Base-by-base conservation (phyloP, 306 rosid genomes). In the Citrullus colocynthis region DNA sequence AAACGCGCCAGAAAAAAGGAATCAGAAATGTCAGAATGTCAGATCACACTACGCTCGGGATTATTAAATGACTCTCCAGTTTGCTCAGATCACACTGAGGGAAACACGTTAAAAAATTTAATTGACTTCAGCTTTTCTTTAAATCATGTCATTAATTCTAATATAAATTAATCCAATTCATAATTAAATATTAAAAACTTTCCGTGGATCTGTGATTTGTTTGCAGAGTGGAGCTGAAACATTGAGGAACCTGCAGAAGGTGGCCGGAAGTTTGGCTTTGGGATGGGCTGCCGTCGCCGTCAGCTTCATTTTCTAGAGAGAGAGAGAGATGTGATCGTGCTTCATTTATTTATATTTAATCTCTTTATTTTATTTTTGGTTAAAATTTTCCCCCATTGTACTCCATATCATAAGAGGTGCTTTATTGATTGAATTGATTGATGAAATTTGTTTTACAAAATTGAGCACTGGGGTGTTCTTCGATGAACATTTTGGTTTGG, bases 221-320 rank as follows among this genome's bases (percentile, higher is more conserved):
- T 12, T 88, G 85, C 97, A 95, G 98, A 92, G 88, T 77, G 96
- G 93, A 80, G 96, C 97, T 1, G 91, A 81, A 36, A 51, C 72
- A 30, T 73, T 88, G 20, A 56, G 78, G 73, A 39, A 81, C 80
- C 54, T 90, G 85, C 87, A 86, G 81, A 88, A 83, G 88, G 74
- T 89, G 79, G 59, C 83, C 5, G 93, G 89, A 71, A 79, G 88
- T 83, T 60, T 92, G 71, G 92, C 87, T 11, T 78, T 95, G 87
- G 91, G 93, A 85, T 89, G 86, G 84, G 42, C 77, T 36, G 77
- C 44, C 77, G 59, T 39, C 77, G 57, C 84, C 54, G 51, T 92
- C 65, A 89, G 89, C 45, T 81, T 92, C 82, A 64, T 88, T 42
- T 77, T 84, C 86, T 94, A 90, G 76, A 48, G 39, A 24, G 74